Evolutionary conservation across 805 yeast genomes (phyloP), one percentile per base, ranked within the genome.

Genomic region (Wickerhamomyces tratensis): DNA sequence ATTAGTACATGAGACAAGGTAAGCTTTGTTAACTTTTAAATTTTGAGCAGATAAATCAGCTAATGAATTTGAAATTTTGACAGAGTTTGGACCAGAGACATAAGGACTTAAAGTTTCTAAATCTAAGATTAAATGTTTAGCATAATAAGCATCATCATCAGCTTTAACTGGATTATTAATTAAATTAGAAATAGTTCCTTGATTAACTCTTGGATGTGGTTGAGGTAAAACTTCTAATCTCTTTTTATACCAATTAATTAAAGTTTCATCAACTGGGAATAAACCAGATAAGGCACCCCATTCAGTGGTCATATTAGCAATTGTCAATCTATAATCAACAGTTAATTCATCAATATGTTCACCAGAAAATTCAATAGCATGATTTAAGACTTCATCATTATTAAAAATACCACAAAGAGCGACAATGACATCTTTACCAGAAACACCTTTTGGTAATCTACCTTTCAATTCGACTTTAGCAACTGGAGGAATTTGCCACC

Each of bases 401-500:
- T 88, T 87, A 72, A 89, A 82, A 27, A 81, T 68, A 40, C 98
- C 99, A 70, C 99, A 93, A 37, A 93, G 72, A 0, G 97, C 93
- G 25, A 94, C 95, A 60, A 93, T 93, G 40, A 93, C 93, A 65
- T 93, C 99, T 63, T 93, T 93, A 48, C 99, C 99, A 4, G 95
- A 79, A 14, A 86, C 88, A 14, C 96, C 96, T 40, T 72, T 65
- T 11, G 94, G 96, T 45, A 93, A 72, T 51, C 75, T 63, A 37
- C 96, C 96, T 49, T 74, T 69, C 43, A 93, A 73, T 61, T 86
- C 94, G 9, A 93, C 98, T 55, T 80, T 78, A 33, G 98, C 98
- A 25, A 93, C 98, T 1, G 98, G 98, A 4, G 99, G 99, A 43
- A 93, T 86, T 75, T 94, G 98, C 98, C 98, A 93, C 99, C 99